Base-by-base conservation (phyloP, 2,329 filamentous ascomycete genomes). In the Trichoderma harzianum region DNA sequence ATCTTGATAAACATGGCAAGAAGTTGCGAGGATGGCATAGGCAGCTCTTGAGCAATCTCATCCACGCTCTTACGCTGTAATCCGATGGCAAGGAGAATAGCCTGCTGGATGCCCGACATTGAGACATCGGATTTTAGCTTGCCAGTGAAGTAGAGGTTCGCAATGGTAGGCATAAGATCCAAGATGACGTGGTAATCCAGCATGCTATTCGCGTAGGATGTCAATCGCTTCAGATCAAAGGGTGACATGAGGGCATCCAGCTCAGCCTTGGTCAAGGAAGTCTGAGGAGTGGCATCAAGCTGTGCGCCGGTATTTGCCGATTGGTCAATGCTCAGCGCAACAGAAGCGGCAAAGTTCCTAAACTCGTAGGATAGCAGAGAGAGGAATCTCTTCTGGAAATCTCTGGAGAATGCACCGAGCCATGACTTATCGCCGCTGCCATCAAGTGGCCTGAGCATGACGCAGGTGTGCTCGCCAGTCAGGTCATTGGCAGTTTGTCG, bases 1-100 rank as follows among this genome's bases (percentile, higher is more conserved):
- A 97, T 92, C 86, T 99, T 99, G 80, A 97, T 93, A 82, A 99
- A 98, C 92, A 98, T 97, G 73, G 95, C 95, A 74, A 99, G 86
- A 4, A 98, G 85, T 83, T 98, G 96, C 58, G 90, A 91, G 3
- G 89, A 87, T 1, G 89, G 89, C 7, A 98, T 83, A 8, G 87
- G 87, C 3, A 97, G 83, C 78, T 99, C 96, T 74, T 91, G 90
- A 73, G 95, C 92, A 10, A 98, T 84, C 14, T 89, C 88, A 16
- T 96, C 93, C 32, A 99, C 85, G 51, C 92, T 91, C 84, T 98
- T 98, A 75, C 93, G 90, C 82, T 99, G 97, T 72, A 98, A 84
- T 24, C 97, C 96, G 62, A 97, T 90, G 7, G 93, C 94, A n/a
- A 98, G 87, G 18, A 99, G 87, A 71, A 99, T 93, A 2, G 92